Evolutionary conservation across 805 yeast species (phyloP).

Genomic region (Myxozyma nipponensis): DNA sequence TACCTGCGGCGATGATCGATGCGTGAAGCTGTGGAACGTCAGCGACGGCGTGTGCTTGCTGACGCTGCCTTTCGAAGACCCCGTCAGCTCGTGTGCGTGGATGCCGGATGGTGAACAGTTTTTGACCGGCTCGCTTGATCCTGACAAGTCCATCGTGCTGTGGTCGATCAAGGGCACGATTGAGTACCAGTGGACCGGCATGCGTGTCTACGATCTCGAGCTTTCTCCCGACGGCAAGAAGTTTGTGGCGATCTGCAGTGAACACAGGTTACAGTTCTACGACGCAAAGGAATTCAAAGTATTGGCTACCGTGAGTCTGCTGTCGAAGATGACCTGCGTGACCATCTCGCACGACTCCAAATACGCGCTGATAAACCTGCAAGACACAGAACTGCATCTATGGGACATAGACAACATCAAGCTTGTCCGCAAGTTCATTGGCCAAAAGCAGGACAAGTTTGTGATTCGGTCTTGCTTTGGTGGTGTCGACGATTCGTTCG

Average conservation of each 20-base stretch:
- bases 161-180: conserved; percentile 40
- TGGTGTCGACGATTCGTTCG: conserved; percentile 60
- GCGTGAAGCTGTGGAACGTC: conserved; percentile 66
- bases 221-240: conserved; percentile 60
- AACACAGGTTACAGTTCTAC: conserved; percentile 58
- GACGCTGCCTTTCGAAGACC: conserved; percentile 30
- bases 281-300: conserved; percentile 44
- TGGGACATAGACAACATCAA: conserved; percentile 68
- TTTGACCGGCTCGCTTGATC: conserved; percentile 66
- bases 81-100: conserved; percentile 61
- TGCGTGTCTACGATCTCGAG: conserved; percentile 63
- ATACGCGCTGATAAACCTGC: conserved; percentile 57
- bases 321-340: conserved; percentile 62
- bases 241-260: conserved; percentile 62
- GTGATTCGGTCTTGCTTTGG: conserved; percentile 78
- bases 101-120: conserved; percentile 54
- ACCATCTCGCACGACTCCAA: conserved; percentile 55
- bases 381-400: conserved; percentile 68
- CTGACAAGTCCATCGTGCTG: conserved; percentile 58
- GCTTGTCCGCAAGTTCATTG: conserved; percentile 60
- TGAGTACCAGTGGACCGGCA: conserved; percentile 36
- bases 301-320: conserved; percentile 48
- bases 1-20: conserved; percentile 68
- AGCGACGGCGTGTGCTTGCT: conserved; percentile 20
- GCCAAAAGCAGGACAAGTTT: conserved; percentile 66